A percentile compares a stretch with the other conserved stretches of the same genome.
These are phyloP conservation scores for Alternaria brassicicola DNA, from an alignment of 2,329 filamentous ascomycete species.

Conservation along the genomic window DNA sequence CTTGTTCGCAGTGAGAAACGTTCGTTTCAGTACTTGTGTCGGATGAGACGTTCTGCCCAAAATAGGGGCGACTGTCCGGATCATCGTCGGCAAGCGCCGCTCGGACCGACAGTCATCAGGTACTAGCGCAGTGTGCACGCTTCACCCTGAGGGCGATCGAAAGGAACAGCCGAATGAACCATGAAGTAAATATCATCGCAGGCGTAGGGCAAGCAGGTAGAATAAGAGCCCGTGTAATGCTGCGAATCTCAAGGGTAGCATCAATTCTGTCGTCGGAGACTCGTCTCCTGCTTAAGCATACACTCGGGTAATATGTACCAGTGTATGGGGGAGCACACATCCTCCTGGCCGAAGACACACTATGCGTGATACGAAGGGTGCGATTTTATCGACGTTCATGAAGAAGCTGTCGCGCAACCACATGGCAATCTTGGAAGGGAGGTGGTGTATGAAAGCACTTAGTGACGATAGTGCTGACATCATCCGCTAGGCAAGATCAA, in stretches of 20 bases:
- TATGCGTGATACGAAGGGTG: background rate
- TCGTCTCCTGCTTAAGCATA: background rate
- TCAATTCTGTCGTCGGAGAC: background rate
- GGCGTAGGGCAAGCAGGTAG: background rate
- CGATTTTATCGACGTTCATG: background rate
- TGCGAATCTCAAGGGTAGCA: background rate
- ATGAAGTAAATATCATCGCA: background rate
- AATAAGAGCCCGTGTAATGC: background rate
- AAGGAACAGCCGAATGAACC: background rate
- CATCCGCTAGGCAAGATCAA: background rate
- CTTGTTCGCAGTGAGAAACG: background rate
- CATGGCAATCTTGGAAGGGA: background rate
- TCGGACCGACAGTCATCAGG: conserved; percentile 4
- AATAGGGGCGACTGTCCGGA: conserved; percentile 3
- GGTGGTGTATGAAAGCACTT: background rate
- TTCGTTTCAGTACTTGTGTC: conserved; percentile 11
- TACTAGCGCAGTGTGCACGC: background rate
- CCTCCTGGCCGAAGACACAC: background rate
- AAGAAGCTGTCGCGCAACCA: background rate
- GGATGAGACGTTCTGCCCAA: conserved; percentile 1
- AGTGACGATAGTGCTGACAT: background rate
- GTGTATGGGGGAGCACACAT: background rate
- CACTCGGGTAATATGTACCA: background rate
- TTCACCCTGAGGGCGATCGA: background rate
- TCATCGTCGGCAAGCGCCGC: conserved; percentile 13